Percentiles rank a stretch among this genome's conserved stretches.
Evolutionary conservation across 768 basidiomycete genomes (phyloP).

Genomic region (Lepiota venenata): DNA sequence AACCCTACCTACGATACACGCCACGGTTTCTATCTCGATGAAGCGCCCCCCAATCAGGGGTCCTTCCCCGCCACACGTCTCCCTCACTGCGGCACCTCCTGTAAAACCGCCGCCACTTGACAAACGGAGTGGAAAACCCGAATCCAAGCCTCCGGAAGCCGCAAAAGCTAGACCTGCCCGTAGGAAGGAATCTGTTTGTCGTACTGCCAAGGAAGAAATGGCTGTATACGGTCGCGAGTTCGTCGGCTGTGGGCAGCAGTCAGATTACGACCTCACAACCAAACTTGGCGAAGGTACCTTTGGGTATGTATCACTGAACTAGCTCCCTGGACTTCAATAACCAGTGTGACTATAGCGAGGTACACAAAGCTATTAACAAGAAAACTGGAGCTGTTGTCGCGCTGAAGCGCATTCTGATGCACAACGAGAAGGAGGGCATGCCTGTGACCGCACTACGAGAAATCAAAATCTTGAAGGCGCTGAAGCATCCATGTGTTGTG

Average conservation of each 20-base stretch:
- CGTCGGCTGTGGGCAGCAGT: constrained; percentile 64
- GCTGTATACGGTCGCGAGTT: constrained; percentile 67
- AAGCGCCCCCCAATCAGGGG: constrained; percentile 13
- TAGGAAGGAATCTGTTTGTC: constrained; percentile 36
- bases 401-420: constrained; percentile 93
- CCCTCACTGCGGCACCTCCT: constrained; percentile 28
- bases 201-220: constrained; percentile 60
- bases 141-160: constrained; percentile 21
- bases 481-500: constrained; percentile 84
- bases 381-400: constrained; percentile 66
- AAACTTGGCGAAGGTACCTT: constrained; percentile 98
- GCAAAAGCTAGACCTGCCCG: constrained; percentile 24
- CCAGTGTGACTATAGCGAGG: constrained; percentile 53
- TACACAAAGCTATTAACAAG: constrained; percentile 81
- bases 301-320: constrained; percentile 52
- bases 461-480: constrained; percentile 91
- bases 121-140: constrained; percentile 16
- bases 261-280: constrained; percentile 75
- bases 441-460: constrained; percentile 95
- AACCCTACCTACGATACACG: neutral
- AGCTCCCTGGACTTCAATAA: neutral
- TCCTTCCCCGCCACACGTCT: constrained; percentile 23
- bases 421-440: constrained; percentile 96
- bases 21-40: constrained; percentile 3
- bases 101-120: constrained; percentile 22